A percentile compares a stretch with the other conserved stretches of the same genome.
These are phyloP conservation scores for Hansenula lynferdii DNA, from an alignment of 1,139 yeast species.

Conservation along the genomic window DNA sequence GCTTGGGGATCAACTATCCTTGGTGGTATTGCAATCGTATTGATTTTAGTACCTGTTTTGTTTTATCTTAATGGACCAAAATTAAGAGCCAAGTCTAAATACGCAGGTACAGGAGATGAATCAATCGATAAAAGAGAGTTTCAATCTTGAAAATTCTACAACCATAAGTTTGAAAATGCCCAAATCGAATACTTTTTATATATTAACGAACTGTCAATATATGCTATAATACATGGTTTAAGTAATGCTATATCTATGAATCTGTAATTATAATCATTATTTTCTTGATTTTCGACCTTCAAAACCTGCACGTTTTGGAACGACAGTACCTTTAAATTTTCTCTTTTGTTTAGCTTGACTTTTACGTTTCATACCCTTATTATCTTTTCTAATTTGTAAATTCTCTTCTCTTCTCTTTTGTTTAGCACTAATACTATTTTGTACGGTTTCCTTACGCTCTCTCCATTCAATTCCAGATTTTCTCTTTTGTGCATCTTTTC, in stretches of 20 bases:
- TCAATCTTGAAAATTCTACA: too few species aligned
- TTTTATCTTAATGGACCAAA: constrained; percentile 46
- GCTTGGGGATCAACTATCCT: constrained; percentile 52
- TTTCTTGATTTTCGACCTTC: constrained; percentile 28
- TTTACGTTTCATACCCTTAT: constrained; percentile 69
- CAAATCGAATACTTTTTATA: too few species aligned
- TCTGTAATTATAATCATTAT: too few species aligned
- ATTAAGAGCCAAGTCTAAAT: constrained; percentile 43
- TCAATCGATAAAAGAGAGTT: too few species aligned
- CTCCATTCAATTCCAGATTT: constrained; percentile 84
- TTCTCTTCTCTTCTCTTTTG: constrained; percentile 88
- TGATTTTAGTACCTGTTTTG: constrained; percentile 43
- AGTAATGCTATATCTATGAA: too few species aligned
- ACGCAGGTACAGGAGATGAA: constrained; percentile 24
- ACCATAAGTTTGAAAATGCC: too few species aligned
- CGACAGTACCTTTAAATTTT: constrained; percentile 50
- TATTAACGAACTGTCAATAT: too few species aligned
- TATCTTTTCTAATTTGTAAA: constrained; percentile 72
- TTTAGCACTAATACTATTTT: constrained; percentile 67
- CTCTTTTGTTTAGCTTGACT: constrained; percentile 62
- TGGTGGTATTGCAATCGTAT: constrained; percentile 36
- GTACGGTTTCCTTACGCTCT: constrained; percentile 77
- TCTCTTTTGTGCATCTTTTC: constrained; percentile 74
- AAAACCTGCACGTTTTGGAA: constrained; percentile 41
- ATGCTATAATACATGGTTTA: too few species aligned